phyloP scores from a whole-genome alignment of 495 filamentous ascomycete species.

The Neurospora terricola region DNA sequence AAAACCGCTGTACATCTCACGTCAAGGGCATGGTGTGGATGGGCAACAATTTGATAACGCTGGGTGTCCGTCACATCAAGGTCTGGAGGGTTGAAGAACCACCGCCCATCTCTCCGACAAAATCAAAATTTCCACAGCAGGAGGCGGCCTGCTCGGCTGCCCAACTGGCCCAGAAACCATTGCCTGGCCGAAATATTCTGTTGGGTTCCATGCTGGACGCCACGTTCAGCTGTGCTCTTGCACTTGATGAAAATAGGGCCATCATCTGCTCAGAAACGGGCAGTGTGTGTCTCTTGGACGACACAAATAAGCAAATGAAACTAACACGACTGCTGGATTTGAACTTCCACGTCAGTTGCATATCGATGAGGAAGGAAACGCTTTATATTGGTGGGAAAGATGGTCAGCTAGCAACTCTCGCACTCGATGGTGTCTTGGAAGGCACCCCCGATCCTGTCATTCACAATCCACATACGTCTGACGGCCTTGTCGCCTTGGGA shows the following conservation, averaged over 20 bases:
- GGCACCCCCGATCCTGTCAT: constrained; percentile 17
- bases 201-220: constrained; percentile 69
- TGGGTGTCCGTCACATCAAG: constrained; percentile 87
- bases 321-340: constrained; percentile 52
- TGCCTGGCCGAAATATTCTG: constrained; percentile 60
- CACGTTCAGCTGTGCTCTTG: constrained; percentile 69
- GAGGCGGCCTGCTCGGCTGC: constrained; percentile 26
- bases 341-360: constrained; percentile 52
- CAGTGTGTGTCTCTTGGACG: constrained; percentile 72
- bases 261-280: constrained; percentile 64
- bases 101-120: constrained; percentile 35
- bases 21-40: constrained; percentile 84
- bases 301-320: constrained; percentile 58
- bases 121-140: constrained; percentile 32
- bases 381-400: constrained; percentile 35
- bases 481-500: constrained; percentile 53
- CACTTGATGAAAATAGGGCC: constrained; percentile 58
- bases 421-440: constrained; percentile 30
- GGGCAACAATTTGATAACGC: constrained; percentile 49
- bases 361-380: constrained; percentile 37
- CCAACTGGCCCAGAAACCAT: constrained; percentile 33
- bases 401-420: constrained; percentile 31
- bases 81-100: constrained; percentile 75
- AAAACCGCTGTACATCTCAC: constrained; percentile 84
- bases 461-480: constrained; percentile 16